Evolutionary conservation across 2,329 filamentous ascomycete genomes (phyloP).

Genomic region (Fusarium pininemorale): DNA sequence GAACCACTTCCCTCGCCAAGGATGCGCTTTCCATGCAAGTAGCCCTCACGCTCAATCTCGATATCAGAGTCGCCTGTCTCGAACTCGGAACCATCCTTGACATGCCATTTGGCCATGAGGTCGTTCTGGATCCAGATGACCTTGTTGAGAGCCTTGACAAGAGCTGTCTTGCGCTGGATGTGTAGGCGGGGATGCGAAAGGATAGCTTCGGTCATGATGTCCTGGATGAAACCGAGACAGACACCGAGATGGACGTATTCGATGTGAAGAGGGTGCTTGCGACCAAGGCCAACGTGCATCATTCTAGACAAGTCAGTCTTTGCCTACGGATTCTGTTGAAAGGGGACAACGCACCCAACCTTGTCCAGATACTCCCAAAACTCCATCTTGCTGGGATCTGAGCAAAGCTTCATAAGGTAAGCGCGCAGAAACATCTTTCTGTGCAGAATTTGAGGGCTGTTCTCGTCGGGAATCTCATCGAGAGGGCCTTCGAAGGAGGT

Average conservation of each 20-base stretch:
- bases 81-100: conserved; percentile 73
- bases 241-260: conserved; percentile 83
- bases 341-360: conserved; percentile 67
- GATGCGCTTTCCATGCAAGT: conserved; percentile 70
- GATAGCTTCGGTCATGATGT: conserved; percentile 80
- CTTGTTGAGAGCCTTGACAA: conserved; percentile 80
- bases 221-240: conserved; percentile 78
- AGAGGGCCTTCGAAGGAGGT: conserved; percentile 74
- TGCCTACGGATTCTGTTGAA: background rate
- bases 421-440: conserved; percentile 82
- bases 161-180: conserved; percentile 73
- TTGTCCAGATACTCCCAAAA: conserved; percentile 89
- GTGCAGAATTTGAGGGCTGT: conserved; percentile 78
- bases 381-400: conserved; percentile 77
- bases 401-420: conserved; percentile 78
- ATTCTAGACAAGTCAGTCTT: conserved; percentile 55
- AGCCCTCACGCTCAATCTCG: conserved; percentile 69
- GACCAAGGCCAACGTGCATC: conserved; percentile 83
- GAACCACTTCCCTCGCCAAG: conserved; percentile 49
- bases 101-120: conserved; percentile 84
- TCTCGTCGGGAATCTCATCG: conserved; percentile 70
- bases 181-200: conserved; percentile 74
- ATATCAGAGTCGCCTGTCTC: conserved; percentile 56
- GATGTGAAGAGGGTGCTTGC: conserved; percentile 76
- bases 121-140: conserved; percentile 92